Base-by-base conservation (phyloP, 768 basidiomycete genomes). In the Tricholoma sp. region DNA sequence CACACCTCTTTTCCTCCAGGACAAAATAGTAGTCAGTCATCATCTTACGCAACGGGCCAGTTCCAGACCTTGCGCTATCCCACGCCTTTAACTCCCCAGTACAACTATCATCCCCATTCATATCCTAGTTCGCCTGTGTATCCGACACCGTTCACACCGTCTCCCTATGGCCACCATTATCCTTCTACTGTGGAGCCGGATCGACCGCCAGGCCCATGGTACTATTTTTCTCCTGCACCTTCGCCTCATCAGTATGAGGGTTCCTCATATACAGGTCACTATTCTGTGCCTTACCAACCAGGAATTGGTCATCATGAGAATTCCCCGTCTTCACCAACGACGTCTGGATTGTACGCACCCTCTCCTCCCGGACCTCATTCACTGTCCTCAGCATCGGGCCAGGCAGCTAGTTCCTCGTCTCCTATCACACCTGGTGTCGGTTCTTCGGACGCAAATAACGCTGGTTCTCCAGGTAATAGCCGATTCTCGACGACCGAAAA, bases 171-270 rank as follows among this genome's bases (percentile, higher is more conserved):
- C n/a, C 76, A 72, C 37, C 70, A 69, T 49, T 75, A 62, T 61
- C 50, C 62, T 9, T 61, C 66, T 15, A 57, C 70, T 13, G 57
- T 53, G 2, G 72, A 73, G 4, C 63, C 67, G n/a, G 80, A 79
- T 5, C 67, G 67, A n/a, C 78, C 73, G 57, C 76, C 75, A n/a
- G 67, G 72, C 1, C 83, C 81, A 80, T 85, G 78, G 75, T 83
- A 82, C 58, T 24, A 24, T 24, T 62, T 80, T 18, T 74, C 74
- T 37, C 68, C 66, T 52, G 24, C 69, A 1, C 31, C 68, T 13
- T 55, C 59, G 36, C 58, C 52, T 4, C 68, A 63, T 34, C 71
- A 68, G 15, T 70, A 71, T 33, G 72, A 71, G 4, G 57, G 57
- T 2, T 57, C 60, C 11, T 60, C 70, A 17, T 76, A 74, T 58